Percentiles rank a stretch among this genome's conserved stretches.
phyloP scores from a whole-genome alignment of 192 early-diverging fungal species.

The Coemansia sp. region DNA sequence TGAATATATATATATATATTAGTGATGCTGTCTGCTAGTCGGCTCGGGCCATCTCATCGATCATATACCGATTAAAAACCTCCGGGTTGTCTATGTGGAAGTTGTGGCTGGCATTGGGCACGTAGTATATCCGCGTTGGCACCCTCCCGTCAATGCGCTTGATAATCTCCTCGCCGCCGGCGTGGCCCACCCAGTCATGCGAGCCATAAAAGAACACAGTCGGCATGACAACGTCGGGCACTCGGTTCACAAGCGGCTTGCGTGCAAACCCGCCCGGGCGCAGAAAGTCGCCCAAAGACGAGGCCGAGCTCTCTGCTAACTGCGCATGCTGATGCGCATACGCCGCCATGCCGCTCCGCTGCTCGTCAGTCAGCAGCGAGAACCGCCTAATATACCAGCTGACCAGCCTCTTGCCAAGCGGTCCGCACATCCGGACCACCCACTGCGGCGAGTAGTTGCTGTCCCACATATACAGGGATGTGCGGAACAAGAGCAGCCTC shows the following conservation, averaged over 20 bases:
- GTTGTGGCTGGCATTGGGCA: conserved; percentile 73
- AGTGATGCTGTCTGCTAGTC: not conserved
- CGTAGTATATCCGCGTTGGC: conserved; percentile 41
- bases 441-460: conserved; percentile 78
- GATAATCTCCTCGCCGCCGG: conserved; percentile 63
- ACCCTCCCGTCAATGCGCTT: conserved; percentile 55
- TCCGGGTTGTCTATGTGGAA: conserved; percentile 82
- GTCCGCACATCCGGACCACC: conserved; percentile 73
- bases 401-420: conserved; percentile 66
- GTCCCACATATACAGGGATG: conserved; percentile 65
- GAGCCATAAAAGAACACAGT: conserved; percentile 75
- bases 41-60: conserved; percentile 48
- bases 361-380: conserved; percentile 62
- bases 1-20: too few species aligned
- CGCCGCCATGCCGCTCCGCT: conserved; percentile 66
- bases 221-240: conserved; percentile 68
- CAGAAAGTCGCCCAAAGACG: conserved; percentile 71
- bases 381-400: conserved; percentile 62
- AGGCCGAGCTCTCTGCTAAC: conserved; percentile 78
- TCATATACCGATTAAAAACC: conserved; percentile 64
- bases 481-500: conserved; percentile 19
- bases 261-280: conserved; percentile 81
- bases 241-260: conserved; percentile 67
- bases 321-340: conserved; percentile 82
- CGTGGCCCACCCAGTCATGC: conserved; percentile 88